Conservation (phyloP, 352 stramenopile genomes). For the Phytophthora podocarpi region DNA sequence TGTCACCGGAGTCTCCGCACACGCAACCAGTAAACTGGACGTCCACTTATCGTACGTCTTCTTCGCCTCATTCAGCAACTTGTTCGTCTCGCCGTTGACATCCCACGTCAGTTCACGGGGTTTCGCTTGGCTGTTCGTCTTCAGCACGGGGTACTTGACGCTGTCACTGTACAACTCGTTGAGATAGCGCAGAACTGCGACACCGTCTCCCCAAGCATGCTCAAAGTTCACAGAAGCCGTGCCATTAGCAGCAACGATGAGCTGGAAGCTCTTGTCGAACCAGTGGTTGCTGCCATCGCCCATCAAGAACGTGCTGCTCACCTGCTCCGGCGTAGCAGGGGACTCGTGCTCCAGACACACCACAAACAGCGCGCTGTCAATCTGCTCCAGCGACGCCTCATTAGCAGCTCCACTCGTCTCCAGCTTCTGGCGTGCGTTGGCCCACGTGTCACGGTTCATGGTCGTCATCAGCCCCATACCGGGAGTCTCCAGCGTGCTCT, state of each 20-base stretch:
- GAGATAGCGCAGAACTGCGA: slow-evolving; percentile 88
- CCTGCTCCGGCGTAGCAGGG: slow-evolving; percentile 55
- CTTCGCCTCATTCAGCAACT: slow-evolving; percentile 73
- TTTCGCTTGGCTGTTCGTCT: slow-evolving; percentile 29
- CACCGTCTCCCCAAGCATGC: slow-evolving; percentile 90
- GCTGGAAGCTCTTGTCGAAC: slow-evolving; percentile 94
- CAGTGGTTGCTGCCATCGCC: slow-evolving; percentile 89
- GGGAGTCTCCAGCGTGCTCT: slow-evolving; percentile 38
- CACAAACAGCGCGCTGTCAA: slow-evolving; percentile 89
- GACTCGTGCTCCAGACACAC: slow-evolving; percentile 78
- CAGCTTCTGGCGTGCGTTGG: slow-evolving; percentile 63
- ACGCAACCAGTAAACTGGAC: slow-evolving; percentile 65
- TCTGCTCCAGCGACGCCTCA: slow-evolving; percentile 71
- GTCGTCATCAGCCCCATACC: slow-evolving; percentile 84
- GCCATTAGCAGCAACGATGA: slow-evolving; percentile 85
- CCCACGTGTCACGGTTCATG: slow-evolving; percentile 86
- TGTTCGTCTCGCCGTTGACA: slow-evolving; percentile 55
- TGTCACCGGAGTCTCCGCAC: slow-evolving; percentile 76
- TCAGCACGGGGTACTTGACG: slow-evolving; percentile 74
- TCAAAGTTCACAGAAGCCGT: slow-evolving; percentile 90
- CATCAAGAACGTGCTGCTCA: slow-evolving; percentile 81
- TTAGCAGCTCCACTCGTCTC: slow-evolving; percentile 59
- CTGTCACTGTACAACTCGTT: slow-evolving; percentile 89
- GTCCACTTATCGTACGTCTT: slow-evolving; percentile 74
- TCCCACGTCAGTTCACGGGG: slow-evolving; percentile 67